A percentile compares a stretch with the other conserved stretches of the same genome.
phyloP scores from a whole-genome alignment of 306 rosid species.

The Quercus variabilis region DNA sequence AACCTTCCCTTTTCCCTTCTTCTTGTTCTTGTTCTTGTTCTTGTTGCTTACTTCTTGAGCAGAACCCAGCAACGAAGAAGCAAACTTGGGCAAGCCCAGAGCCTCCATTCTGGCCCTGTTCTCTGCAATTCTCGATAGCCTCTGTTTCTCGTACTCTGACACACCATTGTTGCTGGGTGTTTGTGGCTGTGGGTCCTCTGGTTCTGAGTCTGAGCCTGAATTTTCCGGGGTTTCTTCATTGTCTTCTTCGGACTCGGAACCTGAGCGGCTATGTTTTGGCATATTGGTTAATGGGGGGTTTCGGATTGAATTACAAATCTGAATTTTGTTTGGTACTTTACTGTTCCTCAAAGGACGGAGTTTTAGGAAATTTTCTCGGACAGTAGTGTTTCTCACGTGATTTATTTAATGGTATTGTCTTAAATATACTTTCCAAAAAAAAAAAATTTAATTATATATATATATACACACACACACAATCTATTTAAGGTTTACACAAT shows the following conservation, averaged over 20 bases:
- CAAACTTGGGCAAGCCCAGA: slow-evolving; percentile 59
- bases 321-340: background rate
- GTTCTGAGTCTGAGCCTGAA: slow-evolving; percentile 44
- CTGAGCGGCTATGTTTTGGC: slow-evolving; percentile 26
- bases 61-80: slow-evolving; percentile 44
- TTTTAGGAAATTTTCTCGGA: background rate
- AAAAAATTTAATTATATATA: background rate
- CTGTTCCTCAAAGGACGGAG: no score
- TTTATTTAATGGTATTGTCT: no score
- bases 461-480: no score
- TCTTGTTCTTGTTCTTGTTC: background rate
- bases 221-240: background rate
- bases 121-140: slow-evolving; percentile 68
- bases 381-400: no score
- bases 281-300: slow-evolving; percentile 6
- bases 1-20: slow-evolving; percentile 50
- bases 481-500: no score
- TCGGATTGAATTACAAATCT: background rate
- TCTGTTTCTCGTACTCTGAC: slow-evolving; percentile 69
- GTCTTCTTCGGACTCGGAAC: slow-evolving; percentile 37
- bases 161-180: background rate
- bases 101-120: slow-evolving; percentile 80
- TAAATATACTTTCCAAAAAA: no score
- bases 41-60: slow-evolving; percentile 15
- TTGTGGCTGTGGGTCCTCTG: background rate